Evolutionary conservation across 2,329 filamentous ascomycete genomes (phyloP).

Genomic region (Macrophomina tecta): DNA sequence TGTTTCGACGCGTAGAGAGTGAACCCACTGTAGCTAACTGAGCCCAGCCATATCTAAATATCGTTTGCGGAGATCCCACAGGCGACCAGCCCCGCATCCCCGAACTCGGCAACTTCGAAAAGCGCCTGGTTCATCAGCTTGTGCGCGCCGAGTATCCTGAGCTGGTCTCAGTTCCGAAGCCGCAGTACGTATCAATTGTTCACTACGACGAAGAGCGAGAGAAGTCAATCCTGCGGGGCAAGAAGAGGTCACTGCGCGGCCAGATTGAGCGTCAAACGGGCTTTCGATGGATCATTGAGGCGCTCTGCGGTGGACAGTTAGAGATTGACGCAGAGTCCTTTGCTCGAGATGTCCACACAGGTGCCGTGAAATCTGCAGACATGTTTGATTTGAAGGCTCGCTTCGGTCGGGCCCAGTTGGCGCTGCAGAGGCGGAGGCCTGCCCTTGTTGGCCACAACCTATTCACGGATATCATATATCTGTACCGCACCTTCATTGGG

Average conservation of each 20-base stretch:
- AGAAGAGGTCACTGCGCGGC: background rate
- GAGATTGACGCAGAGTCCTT: slow-evolving; percentile 46
- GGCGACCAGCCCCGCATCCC: slow-evolving; percentile 30
- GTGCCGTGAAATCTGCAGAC: slow-evolving; percentile 44
- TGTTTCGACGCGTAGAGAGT: background rate
- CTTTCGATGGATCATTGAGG: slow-evolving; percentile 58
- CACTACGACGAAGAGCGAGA: slow-evolving; percentile 52
- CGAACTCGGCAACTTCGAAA: slow-evolving; percentile 59
- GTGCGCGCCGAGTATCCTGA: slow-evolving; percentile 66
- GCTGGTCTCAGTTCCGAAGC: slow-evolving; percentile 50
- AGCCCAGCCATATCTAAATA: slow-evolving; percentile 38
- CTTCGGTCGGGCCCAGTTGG: slow-evolving; percentile 48
- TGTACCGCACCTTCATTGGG: slow-evolving; percentile 68
- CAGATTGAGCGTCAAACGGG: slow-evolving; percentile 49
- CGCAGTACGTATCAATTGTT: slow-evolving; percentile 52
- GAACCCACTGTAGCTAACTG: slow-evolving; percentile 52
- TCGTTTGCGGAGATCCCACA: slow-evolving; percentile 40
- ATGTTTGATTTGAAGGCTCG: slow-evolving; percentile 43
- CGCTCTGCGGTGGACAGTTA: slow-evolving; percentile 48
- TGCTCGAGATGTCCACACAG: slow-evolving; percentile 42
- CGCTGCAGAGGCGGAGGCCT: slow-evolving; percentile 54
- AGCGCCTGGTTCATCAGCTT: slow-evolving; percentile 69
- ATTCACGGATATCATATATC: slow-evolving; percentile 68
- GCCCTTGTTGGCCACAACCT: slow-evolving; percentile 70
- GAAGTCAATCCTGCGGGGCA: slow-evolving; percentile 43